These are phyloP conservation scores for Microbotryum lychnidis-dioicae DNA, from an alignment of 1,284 basidiomycete species.

Conservation along the genomic window DNA sequence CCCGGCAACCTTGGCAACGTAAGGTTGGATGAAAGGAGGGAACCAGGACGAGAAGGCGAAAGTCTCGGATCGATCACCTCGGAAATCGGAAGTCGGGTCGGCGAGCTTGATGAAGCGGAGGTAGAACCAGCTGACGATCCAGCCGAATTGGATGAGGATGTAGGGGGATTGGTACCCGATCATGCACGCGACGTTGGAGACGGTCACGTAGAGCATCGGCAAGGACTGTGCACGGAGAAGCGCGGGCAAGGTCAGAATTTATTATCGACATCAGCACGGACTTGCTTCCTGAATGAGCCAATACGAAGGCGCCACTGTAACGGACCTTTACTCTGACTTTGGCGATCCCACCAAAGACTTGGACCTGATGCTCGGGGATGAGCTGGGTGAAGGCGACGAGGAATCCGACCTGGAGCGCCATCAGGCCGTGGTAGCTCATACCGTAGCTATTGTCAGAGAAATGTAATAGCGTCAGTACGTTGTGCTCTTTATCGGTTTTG, in stretches of 20 bases:
- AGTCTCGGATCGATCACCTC: slow-evolving; percentile 87
- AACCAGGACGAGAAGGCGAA: slow-evolving; percentile 97
- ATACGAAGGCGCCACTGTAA: neutral
- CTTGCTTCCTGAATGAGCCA: neutral
- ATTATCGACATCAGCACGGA: too few species aligned
- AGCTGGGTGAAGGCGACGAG: slow-evolving; percentile 94
- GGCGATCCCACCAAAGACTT: slow-evolving; percentile 67
- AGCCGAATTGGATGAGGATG: slow-evolving; percentile 95
- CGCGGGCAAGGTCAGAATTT: neutral
- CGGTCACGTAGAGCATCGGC: slow-evolving; percentile 85
- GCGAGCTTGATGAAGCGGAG: slow-evolving; percentile 93
- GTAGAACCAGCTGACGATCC: slow-evolving; percentile 92
- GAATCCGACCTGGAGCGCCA: slow-evolving; percentile 80
- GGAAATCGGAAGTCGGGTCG: slow-evolving; percentile 45
- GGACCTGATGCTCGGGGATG: slow-evolving; percentile 95
- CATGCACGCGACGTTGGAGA: slow-evolving; percentile 81
- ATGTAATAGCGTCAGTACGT: too few species aligned
- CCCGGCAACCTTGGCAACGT: slow-evolving; percentile 60
- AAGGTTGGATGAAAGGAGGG: slow-evolving; percentile 80
- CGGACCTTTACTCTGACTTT: slow-evolving; percentile 81
- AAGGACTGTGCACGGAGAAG: slow-evolving; percentile 52
- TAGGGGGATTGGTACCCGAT: slow-evolving; percentile 86
- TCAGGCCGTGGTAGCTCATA: slow-evolving; percentile 82
- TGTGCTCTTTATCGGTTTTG: too few species aligned
- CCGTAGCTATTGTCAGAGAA: slow-evolving; percentile 55